These are phyloP conservation scores for Gracilariopsis chorda DNA, from an alignment of 23 red algal genomes.

Conservation along the genomic window DNA sequence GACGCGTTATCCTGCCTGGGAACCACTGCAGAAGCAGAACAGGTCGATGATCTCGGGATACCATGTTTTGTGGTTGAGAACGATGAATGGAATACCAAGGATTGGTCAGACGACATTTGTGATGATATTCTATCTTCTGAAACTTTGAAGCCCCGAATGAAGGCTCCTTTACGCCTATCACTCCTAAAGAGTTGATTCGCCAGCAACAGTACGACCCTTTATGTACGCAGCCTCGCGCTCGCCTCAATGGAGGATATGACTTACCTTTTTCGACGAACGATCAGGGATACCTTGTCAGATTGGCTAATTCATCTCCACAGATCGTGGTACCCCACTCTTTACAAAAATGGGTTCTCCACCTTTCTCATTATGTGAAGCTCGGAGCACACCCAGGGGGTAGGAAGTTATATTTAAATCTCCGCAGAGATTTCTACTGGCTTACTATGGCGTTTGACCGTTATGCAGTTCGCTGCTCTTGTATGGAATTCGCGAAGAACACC, in stretches of 20 bases:
- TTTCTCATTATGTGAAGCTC: not conserved
- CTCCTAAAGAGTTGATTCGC: not conserved
- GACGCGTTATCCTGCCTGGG: not conserved
- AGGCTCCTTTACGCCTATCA: too few relatives aligned
- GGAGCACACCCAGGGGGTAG: not conserved
- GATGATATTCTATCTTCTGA: not conserved
- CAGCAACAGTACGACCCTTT: not conserved
- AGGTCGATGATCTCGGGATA: not conserved
- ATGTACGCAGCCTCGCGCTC: not conserved
- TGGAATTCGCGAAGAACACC: not conserved
- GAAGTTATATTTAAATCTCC: not conserved
- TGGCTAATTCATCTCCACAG: not conserved
- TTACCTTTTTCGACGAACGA: not conserved
- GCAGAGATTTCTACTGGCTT: not conserved
- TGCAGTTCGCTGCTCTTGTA: not conserved
- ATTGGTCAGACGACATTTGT: not conserved
- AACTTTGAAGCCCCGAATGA: too few relatives aligned
- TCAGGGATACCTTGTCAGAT: not conserved
- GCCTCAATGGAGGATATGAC: not conserved
- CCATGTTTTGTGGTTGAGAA: not conserved
- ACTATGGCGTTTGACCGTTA: not conserved
- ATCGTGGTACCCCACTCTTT: not conserved
- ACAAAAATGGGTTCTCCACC: not conserved
- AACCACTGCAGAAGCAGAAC: not conserved
- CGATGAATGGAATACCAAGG: not conserved